phyloP scores from a whole-genome alignment of 2,329 filamentous ascomycete species.

The Thielaviopsis cerberus region DNA sequence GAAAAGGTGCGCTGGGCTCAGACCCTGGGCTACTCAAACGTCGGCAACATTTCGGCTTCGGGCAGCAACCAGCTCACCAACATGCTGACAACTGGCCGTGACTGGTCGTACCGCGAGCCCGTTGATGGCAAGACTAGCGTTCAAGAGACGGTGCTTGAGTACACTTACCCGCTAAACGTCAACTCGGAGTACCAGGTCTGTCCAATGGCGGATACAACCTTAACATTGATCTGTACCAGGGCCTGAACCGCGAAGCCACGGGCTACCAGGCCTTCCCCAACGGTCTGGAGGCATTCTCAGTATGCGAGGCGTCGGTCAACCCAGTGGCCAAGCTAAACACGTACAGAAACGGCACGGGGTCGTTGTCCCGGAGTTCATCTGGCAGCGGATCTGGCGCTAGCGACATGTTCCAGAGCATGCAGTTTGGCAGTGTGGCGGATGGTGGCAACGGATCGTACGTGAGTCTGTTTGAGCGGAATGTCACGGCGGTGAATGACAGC shows the following conservation, averaged over 20 bases:
- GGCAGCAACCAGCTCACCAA: conserved; percentile 23
- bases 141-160: conserved; percentile 14
- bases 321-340: conserved; percentile 25
- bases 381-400: conserved; percentile 32
- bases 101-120: conserved; percentile 18
- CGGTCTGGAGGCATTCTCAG: conserved; percentile 33
- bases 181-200: conserved; percentile 7
- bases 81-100: conserved; percentile 28
- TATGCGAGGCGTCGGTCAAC: conserved; percentile 12
- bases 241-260: conserved; percentile 20
- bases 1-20: conserved; percentile 36
- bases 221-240: conserved; percentile 23
- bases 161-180: conserved; percentile 30
- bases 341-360: conserved; percentile 37
- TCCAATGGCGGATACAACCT: conserved; percentile 13
- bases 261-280: conserved; percentile 33
- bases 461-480: conserved; percentile 38
- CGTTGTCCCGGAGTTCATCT: conserved; percentile 30
- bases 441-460: conserved; percentile 2
- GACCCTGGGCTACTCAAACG: conserved; percentile 31
- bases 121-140: not conserved
- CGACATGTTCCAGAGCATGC: conserved; percentile 36
- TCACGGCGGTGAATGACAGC: conserved; percentile 35
- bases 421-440: conserved; percentile 20
- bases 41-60: conserved; percentile 26